Percentiles rank a stretch among this genome's conserved stretches.
Evolutionary conservation across 2,329 filamentous ascomycete genomes (phyloP).

Genomic region (Diaporthe sp.): DNA sequence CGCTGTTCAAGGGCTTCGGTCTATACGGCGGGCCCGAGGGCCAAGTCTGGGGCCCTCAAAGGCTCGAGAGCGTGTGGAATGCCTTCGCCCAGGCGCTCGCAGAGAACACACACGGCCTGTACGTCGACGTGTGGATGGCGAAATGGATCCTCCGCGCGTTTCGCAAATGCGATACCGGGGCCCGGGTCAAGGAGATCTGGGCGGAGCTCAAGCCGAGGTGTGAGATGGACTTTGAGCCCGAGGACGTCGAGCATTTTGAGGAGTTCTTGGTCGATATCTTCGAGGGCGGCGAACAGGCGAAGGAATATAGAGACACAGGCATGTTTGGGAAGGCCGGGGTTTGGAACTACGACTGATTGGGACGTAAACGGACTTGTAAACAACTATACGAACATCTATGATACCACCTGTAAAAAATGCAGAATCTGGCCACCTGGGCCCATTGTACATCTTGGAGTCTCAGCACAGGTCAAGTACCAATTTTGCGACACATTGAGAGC

Average conservation of each 20-base stretch:
- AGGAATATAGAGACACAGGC: constrained; percentile 42
- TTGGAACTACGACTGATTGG: constrained; percentile 7
- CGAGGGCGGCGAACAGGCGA: constrained; percentile 55
- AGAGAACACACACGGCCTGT: constrained; percentile 59
- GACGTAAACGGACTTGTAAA: neutral
- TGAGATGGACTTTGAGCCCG: constrained; percentile 55
- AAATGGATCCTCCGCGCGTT: constrained; percentile 75
- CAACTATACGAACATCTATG: constrained; percentile 33
- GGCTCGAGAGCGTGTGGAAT: constrained; percentile 77
- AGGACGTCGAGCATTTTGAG: constrained; percentile 46
- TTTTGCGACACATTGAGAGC: too few species aligned
- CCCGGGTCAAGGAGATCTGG: constrained; percentile 68
- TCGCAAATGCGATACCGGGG: constrained; percentile 66
- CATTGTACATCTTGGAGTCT: neutral
- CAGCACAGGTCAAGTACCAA: neutral
- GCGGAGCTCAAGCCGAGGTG: constrained; percentile 62
- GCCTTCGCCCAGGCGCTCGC: constrained; percentile 72
- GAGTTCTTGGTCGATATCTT: constrained; percentile 63
- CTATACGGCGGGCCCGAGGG: constrained; percentile 75
- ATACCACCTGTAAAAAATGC: constrained; percentile 40
- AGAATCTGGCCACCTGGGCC: neutral
- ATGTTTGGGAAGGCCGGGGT: constrained; percentile 32
- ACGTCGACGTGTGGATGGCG: constrained; percentile 72
- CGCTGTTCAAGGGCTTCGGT: constrained; percentile 86
- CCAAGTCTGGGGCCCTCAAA: constrained; percentile 78